A percentile compares a stretch with the other conserved stretches of the same genome.
phyloP scores from a whole-genome alignment of 2,329 filamentous ascomycete species.

The Sordariomycetes sp. region DNA sequence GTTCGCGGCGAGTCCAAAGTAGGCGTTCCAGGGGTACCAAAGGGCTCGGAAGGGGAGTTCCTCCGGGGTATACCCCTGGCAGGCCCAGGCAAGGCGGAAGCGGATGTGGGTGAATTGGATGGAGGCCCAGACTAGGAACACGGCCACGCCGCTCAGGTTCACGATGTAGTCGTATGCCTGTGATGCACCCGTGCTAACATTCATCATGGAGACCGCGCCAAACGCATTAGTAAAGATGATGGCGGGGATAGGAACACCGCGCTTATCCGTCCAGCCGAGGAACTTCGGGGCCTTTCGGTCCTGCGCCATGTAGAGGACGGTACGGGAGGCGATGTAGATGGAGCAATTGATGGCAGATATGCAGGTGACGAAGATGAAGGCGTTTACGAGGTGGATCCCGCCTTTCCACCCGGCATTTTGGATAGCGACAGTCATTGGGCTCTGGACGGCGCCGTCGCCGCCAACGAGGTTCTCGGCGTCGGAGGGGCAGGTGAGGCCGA shows the following conservation, averaged over 20 bases:
- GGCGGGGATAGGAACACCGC: constrained; percentile 47
- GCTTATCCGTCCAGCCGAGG: constrained; percentile 51
- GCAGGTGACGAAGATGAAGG: constrained; percentile 62
- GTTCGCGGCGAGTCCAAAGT: constrained; percentile 43
- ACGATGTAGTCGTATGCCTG: constrained; percentile 57
- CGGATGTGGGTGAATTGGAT: constrained; percentile 62
- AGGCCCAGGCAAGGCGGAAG: constrained; percentile 50
- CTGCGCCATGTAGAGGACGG: constrained; percentile 63
- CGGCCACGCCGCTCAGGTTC: constrained; percentile 56
- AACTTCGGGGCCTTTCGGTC: constrained; percentile 57
- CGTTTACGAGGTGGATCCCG: constrained; percentile 66
- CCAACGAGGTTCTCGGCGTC: constrained; percentile 51
- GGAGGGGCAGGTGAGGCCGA: constrained; percentile 59
- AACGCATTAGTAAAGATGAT: constrained; percentile 59
- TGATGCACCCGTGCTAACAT: constrained; percentile 51
- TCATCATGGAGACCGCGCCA: constrained; percentile 64
- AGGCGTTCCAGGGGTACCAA: constrained; percentile 44
- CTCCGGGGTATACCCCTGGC: constrained; percentile 38
- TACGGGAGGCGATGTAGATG: constrained; percentile 66
- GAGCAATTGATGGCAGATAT: constrained; percentile 61
- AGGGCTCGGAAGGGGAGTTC: constrained; percentile 42
- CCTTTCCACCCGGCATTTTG: constrained; percentile 61
- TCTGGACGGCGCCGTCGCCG: constrained; percentile 49
- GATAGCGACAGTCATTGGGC: constrained; percentile 62
- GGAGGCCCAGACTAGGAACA: constrained; percentile 58